Evolutionary conservation across 768 basidiomycete genomes (phyloP), one percentile per base, ranked within the genome.

Genomic region (Auricularia sp.): DNA sequence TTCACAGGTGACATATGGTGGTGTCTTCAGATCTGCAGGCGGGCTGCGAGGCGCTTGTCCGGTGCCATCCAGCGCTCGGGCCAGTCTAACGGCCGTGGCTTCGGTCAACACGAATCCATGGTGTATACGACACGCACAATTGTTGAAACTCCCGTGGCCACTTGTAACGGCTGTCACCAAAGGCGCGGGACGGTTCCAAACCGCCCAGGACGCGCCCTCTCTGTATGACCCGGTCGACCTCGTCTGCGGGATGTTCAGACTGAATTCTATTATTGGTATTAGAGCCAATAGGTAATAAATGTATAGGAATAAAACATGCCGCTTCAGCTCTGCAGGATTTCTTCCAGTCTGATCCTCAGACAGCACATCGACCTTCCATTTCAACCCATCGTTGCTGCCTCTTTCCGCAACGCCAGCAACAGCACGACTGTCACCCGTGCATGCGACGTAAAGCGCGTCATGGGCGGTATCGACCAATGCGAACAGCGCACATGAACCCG

Each of bases 321-420:
- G 84, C 73, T 82, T 82, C 33, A 88, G 77, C 75, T 99, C 97
- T 58, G 84, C 87, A 16, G 83, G 86, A 72, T 93, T 98, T 68
- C 92, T 84, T 44, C 93, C 97, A 6, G 95, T 98, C 78, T 98
- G 95, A 72, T 98, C 97, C 74, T 98, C 93, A 35, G 84, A 92
- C 66, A 99, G 80, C n/a, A 91, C 91, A 72, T 97, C 93, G 36
- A 94, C 89, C 58, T 87, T 83, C 97, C 97, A 99, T 42, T 42
- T 42, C 39, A 42, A 42, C 12, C 12, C 39, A 7, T 14, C 39
- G 62, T 79, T 80, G 11, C 91, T 91, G 62, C 80, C 77, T 3
- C 85, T 87, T 67, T 86, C 83, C 2, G 73, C 74, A 3, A 81
- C 80, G 21, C 97, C 97, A 23, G 96, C 95, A 5, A 99, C 93